phyloP scores from a whole-genome alignment of 2,329 filamentous ascomycete genomes.

The Cladophialophora bantiana region DNA sequence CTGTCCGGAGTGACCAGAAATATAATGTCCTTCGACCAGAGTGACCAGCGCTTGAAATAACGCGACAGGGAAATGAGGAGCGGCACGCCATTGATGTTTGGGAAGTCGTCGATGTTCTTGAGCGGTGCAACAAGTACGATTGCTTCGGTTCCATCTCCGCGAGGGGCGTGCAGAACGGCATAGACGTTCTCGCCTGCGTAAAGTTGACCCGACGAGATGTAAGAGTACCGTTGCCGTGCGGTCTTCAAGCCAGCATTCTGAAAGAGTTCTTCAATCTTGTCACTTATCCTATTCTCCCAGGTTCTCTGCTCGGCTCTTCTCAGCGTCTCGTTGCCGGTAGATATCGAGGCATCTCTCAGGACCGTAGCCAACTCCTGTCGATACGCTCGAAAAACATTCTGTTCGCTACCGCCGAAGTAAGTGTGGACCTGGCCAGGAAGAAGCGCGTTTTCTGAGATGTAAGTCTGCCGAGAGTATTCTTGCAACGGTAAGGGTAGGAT shows the following conservation, averaged over 20 bases:
- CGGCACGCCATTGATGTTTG: conserved; percentile 87
- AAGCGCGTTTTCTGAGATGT: conserved; percentile 97
- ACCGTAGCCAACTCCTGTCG: conserved; percentile 76
- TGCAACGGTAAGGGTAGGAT: conserved; percentile 87
- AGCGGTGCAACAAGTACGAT: conserved; percentile 91
- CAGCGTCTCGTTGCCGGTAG: conserved; percentile 54
- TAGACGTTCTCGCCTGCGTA: conserved; percentile 90
- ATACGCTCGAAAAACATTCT: conserved; percentile 91
- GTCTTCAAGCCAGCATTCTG: conserved; percentile 82
- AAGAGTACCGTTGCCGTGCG: conserved; percentile 86
- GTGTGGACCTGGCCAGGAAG: conserved; percentile 96
- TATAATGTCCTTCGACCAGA: conserved; percentile 99
- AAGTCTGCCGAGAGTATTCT: conserved; percentile 88
- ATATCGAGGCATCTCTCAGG: conserved; percentile 14
- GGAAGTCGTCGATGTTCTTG: conserved; percentile 77
- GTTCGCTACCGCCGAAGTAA: conserved; percentile 95
- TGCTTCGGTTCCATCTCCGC: conserved; percentile 95
- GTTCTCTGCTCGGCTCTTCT: conserved; percentile 28
- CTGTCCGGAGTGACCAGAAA: conserved; percentile 89
- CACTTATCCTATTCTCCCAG: conserved; percentile 45
- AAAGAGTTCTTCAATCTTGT: conserved; percentile 77
- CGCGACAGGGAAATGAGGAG: conserved; percentile 84
- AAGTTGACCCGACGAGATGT: conserved; percentile 75
- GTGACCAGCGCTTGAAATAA: conserved; percentile 96
- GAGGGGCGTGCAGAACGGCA: conserved; percentile 87